These are phyloP conservation scores for Ogataea salicorniae DNA, from an alignment of 805 yeast genomes.

Conservation along the genomic window DNA sequence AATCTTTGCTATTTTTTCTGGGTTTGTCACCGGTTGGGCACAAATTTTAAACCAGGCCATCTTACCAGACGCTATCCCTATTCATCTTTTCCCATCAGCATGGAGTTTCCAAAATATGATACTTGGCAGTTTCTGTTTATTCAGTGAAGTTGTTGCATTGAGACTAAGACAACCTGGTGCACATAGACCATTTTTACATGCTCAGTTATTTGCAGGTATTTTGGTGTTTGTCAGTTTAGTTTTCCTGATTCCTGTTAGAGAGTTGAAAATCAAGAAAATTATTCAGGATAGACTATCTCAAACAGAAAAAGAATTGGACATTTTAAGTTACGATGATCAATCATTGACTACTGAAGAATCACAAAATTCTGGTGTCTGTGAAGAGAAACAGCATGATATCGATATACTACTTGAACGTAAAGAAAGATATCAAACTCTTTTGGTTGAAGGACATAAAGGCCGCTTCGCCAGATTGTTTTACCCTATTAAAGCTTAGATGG, in stretches of 20 bases:
- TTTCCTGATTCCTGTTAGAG: conserved; percentile 42
- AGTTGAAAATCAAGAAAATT: conserved; percentile 41
- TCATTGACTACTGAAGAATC: background rate
- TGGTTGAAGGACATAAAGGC: conserved; percentile 8
- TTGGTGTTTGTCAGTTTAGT: conserved; percentile 39
- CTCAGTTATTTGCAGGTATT: conserved; percentile 58
- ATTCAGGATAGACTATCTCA: conserved; percentile 18
- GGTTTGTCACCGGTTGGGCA: conserved; percentile 42
- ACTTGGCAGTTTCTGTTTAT: conserved; percentile 25
- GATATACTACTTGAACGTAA: conserved; percentile 3
- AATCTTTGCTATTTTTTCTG: conserved; percentile 37
- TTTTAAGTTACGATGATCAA: background rate
- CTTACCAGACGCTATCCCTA: conserved; percentile 25
- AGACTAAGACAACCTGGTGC: conserved; percentile 16
- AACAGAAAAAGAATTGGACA: conserved; percentile 4
- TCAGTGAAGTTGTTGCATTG: conserved; percentile 29
- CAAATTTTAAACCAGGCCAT: conserved; percentile 26
- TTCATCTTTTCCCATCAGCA: conserved; percentile 25
- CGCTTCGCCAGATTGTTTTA: conserved; percentile 18
- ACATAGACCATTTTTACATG: conserved; percentile 45
- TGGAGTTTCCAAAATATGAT: conserved; percentile 24
- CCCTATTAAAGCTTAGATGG: conserved; percentile 18
- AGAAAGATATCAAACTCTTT: conserved; percentile 13
- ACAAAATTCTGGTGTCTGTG: background rate
- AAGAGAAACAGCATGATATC: background rate